Evolutionary conservation across 1,284 basidiomycete genomes (phyloP).

Genomic region (Phaffia rhodozyma): DNA sequence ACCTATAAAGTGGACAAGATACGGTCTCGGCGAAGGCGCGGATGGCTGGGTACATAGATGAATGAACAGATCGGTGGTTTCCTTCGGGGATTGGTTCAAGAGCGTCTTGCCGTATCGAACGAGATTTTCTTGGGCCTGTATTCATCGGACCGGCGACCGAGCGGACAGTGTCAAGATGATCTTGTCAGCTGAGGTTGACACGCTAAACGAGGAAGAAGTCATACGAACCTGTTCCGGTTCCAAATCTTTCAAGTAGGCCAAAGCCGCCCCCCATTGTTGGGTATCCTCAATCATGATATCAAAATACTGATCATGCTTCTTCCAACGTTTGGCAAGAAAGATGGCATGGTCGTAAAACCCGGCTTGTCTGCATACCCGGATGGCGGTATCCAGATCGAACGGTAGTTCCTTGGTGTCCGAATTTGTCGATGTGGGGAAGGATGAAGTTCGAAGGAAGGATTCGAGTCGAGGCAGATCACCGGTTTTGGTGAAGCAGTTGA

Average conservation of each 20-base stretch:
- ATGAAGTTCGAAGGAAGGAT: constrained; percentile 60
- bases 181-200: background rate
- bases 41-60: constrained; percentile 66
- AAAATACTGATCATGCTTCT: constrained; percentile 81
- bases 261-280: constrained; percentile 65
- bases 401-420: constrained; percentile 74
- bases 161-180: background rate
- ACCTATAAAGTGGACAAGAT: constrained; percentile 91
- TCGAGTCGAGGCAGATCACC: constrained; percentile 81
- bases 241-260: constrained; percentile 64
- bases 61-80: constrained; percentile 80
- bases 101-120: constrained; percentile 73
- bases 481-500: constrained; percentile 95
- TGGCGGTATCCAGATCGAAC: constrained; percentile 94
- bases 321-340: constrained; percentile 85
- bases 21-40: constrained; percentile 66
- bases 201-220: background rate
- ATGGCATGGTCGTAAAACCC: constrained; percentile 91
- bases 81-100: constrained; percentile 65
- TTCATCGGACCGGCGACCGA: background rate
- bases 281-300: constrained; percentile 91
- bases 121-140: constrained; percentile 65
- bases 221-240: constrained; percentile 59
- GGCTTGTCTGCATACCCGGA: constrained; percentile 88
- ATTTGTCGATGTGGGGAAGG: too few species aligned